These are phyloP conservation scores for Plasmodium yoelii DNA, from an alignment of 169 alveolate genomes.

Conservation along the genomic window DNA sequence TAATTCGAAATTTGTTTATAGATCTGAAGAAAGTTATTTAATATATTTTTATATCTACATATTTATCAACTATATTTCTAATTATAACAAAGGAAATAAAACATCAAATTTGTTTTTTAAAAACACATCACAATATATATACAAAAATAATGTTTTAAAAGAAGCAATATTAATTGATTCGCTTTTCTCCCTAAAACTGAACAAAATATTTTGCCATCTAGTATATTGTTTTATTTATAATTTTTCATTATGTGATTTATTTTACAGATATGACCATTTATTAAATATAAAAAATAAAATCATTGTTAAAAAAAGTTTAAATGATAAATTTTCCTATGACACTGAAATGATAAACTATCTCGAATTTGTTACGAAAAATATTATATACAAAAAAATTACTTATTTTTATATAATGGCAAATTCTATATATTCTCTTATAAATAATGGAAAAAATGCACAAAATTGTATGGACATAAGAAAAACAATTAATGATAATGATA, in stretches of 20 bases:
- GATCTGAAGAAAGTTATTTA: not conserved
- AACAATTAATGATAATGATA: no score
- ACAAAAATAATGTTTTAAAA: slow-evolving; percentile 7
- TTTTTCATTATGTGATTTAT: slow-evolving; percentile 36
- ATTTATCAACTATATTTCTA: slow-evolving; percentile 36
- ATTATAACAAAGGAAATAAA: slow-evolving; percentile 17
- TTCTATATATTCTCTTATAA: slow-evolving; percentile 9
- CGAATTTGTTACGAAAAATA: slow-evolving; percentile 31
- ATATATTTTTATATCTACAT: slow-evolving; percentile 22
- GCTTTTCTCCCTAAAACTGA: slow-evolving; percentile 17
- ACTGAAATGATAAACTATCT: slow-evolving; percentile 28
- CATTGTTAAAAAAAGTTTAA: not conserved
- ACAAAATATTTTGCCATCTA: slow-evolving; percentile 34
- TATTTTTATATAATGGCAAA: slow-evolving; percentile 31
- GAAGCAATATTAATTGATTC: slow-evolving; percentile 31
- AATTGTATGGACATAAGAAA: not conserved
- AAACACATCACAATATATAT: not conserved
- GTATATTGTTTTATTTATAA: slow-evolving; percentile 34
- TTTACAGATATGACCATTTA: slow-evolving; percentile 44
- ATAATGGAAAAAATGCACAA: not conserved
- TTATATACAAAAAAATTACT: slow-evolving; percentile 11
- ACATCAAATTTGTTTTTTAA: slow-evolving; percentile 5
- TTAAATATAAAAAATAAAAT: slow-evolving; percentile 39
- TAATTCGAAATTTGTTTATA: slow-evolving; percentile 10
- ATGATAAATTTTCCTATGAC: not conserved